phyloP scores from a whole-genome alignment of 108 stramenopile species.

The Schizochytrium sp. region DNA sequence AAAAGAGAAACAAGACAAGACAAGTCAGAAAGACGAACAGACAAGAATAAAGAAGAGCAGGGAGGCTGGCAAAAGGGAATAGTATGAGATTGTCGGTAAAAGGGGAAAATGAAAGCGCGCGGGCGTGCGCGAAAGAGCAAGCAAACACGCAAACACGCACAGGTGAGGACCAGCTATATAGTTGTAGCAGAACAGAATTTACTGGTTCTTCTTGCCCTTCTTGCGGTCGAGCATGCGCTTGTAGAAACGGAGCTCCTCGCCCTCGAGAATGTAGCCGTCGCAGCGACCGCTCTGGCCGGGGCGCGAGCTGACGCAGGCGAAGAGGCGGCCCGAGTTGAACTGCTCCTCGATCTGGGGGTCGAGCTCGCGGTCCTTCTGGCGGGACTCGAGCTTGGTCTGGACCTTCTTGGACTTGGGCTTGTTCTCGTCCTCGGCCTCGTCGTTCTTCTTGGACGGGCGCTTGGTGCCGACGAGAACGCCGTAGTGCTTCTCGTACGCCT shows the following conservation, averaged over 20 bases:
- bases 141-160: no score
- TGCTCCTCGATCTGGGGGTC: conserved; percentile 81
- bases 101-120: no score
- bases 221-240: conserved; percentile 71
- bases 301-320: conserved; percentile 90
- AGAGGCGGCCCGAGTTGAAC: conserved; percentile 89
- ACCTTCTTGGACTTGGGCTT: conserved; percentile 60
- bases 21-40: no score
- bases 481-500: conserved; percentile 96
- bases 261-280: conserved; percentile 97
- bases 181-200: conserved; percentile 34
- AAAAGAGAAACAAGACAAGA: no score
- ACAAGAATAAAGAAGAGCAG: no score
- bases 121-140: no score
- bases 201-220: conserved; percentile 63
- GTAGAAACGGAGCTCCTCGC: conserved; percentile 97
- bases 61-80: no score
- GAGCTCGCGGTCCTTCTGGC: conserved; percentile 73
- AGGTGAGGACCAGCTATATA: no score
- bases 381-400: conserved; percentile 65
- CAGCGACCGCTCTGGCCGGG: conserved; percentile 96
- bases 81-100: no score
- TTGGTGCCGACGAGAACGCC: conserved; percentile 85
- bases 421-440: conserved; percentile 42
- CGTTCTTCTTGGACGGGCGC: conserved; percentile 60